These are phyloP conservation scores for Leccinum ochraceum DNA, from an alignment of 768 basidiomycete genomes.

Conservation along the genomic window DNA sequence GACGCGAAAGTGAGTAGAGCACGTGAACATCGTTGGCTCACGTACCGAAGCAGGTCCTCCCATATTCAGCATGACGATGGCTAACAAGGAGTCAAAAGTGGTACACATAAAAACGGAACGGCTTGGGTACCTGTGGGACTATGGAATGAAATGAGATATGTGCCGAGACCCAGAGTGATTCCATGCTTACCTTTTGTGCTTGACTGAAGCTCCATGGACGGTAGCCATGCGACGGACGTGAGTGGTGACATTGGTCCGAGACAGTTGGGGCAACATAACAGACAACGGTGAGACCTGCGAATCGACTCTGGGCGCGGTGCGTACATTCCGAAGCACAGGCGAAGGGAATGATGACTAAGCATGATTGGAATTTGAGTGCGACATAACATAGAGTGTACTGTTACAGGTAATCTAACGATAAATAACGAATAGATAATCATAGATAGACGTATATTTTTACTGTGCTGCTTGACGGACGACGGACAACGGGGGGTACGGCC, in stretches of 20 bases:
- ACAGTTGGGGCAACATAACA: slow-evolving; percentile 33
- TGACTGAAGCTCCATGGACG: slow-evolving; percentile 38
- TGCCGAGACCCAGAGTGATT: neutral
- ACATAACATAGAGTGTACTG: too few species aligned
- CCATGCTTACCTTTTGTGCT: slow-evolving; percentile 44
- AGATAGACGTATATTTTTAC: slow-evolving; percentile 10
- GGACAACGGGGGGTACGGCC: slow-evolving; percentile 31
- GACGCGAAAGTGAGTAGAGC: slow-evolving; percentile 6
- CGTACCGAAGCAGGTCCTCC: slow-evolving; percentile 91
- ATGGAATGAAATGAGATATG: slow-evolving; percentile 17
- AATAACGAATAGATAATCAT: neutral
- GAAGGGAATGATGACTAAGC: slow-evolving; percentile 21
- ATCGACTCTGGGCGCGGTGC: neutral
- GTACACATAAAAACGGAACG: neutral
- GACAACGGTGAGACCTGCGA: neutral
- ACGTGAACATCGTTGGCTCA: slow-evolving; percentile 7
- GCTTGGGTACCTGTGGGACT: slow-evolving; percentile 61
- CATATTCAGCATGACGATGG: slow-evolving; percentile 98
- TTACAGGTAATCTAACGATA: slow-evolving; percentile 2
- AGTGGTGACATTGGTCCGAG: slow-evolving; percentile 25
- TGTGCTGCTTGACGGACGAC: slow-evolving; percentile 1
- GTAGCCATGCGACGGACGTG: slow-evolving; percentile 46
- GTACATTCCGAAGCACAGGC: neutral
- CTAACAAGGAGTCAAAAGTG: slow-evolving; percentile 40
- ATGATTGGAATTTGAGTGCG: neutral